Percentiles rank a stretch among this genome's conserved stretches.
These are phyloP conservation scores for Clonostachys rhizophaga DNA, from an alignment of 2,329 filamentous ascomycete genomes.

Conservation along the genomic window DNA sequence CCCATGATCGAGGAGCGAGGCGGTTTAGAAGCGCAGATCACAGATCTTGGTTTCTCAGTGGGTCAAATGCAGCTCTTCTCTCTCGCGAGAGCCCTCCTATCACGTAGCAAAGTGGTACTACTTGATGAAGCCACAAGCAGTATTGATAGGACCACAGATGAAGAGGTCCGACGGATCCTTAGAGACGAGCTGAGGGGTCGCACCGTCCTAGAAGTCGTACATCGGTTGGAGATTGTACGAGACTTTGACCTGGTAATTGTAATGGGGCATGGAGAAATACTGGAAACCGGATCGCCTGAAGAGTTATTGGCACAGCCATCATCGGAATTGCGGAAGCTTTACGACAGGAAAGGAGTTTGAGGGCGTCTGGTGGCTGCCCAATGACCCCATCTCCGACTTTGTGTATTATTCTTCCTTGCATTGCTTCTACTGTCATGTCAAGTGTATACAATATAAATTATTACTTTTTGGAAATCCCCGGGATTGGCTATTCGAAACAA, in stretches of 20 bases:
- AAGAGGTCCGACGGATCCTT: conserved; percentile 13
- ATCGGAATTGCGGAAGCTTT: conserved; percentile 12
- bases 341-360: conserved; percentile 9
- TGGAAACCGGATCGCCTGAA: conserved; percentile 15
- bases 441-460: no score
- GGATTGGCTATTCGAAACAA: no score
- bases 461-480: no score
- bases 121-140: conserved; percentile 20
- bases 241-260: conserved; percentile 19
- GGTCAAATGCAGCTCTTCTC: conserved; percentile 59
- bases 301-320: conserved; percentile 10
- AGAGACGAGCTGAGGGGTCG: conserved; percentile 9
- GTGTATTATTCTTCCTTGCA: no score
- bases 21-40: conserved; percentile 24
- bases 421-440: no score
- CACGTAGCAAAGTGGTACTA: conserved; percentile 8
- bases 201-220: conserved; percentile 20
- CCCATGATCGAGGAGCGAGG: conserved; percentile 11
- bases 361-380: not conserved
- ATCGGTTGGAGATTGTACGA: conserved; percentile 16
- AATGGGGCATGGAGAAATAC: conserved; percentile 15
- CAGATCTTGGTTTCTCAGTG: conserved; percentile 37
- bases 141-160: conserved; percentile 18
- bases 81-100: conserved; percentile 50
- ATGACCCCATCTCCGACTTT: no score